Conservation (phyloP, 2,329 filamentous ascomycete species). For the Stagonosporopsis cucurbitacearum region DNA sequence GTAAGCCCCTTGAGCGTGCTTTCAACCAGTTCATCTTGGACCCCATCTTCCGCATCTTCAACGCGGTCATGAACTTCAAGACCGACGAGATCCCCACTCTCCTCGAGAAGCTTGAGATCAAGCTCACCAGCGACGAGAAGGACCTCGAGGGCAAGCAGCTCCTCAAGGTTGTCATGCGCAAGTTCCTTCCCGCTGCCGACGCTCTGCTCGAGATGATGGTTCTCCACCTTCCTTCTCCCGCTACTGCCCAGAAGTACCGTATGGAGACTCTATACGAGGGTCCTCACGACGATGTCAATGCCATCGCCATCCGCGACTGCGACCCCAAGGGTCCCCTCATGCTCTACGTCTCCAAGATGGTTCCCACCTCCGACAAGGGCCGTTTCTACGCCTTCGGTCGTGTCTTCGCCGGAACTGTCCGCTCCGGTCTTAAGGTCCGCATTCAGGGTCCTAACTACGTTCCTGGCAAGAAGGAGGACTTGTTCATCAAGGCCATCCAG, state of each 20-base stretch:
- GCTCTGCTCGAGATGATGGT: conserved; percentile 99
- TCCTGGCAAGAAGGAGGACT: conserved; percentile 97
- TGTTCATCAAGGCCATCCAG: conserved; percentile 99
- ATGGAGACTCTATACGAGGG: conserved; percentile 98
- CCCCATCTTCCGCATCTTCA: conserved; percentile 99
- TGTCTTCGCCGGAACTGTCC: conserved; percentile 99
- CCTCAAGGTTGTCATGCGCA: conserved; percentile 97
- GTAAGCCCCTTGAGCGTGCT: conserved; percentile 91
- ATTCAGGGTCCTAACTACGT: conserved; percentile 99
- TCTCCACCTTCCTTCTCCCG: conserved; percentile 95
- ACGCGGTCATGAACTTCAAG: conserved; percentile 97
- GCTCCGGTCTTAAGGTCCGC: conserved; percentile 98
- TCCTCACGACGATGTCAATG: conserved; percentile 88
- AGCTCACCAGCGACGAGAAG: conserved; percentile 84
- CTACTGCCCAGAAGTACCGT: conserved; percentile 97
- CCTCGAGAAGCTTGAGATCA: conserved; percentile 92
- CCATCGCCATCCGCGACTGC: conserved; percentile 97
- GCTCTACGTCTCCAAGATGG: conserved; percentile 99
- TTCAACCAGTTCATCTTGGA: conserved; percentile 99
- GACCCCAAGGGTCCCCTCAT: conserved; percentile 98
- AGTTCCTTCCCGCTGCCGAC: conserved; percentile 97
- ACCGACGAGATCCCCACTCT: conserved; percentile 86
- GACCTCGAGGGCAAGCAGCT: conserved; percentile 97
- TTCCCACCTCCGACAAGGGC: conserved; percentile 98
- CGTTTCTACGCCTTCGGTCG: conserved; percentile 99